Conservation (phyloP, 2,329 filamentous ascomycete genomes). For the Epichloe aotearoae region DNA sequence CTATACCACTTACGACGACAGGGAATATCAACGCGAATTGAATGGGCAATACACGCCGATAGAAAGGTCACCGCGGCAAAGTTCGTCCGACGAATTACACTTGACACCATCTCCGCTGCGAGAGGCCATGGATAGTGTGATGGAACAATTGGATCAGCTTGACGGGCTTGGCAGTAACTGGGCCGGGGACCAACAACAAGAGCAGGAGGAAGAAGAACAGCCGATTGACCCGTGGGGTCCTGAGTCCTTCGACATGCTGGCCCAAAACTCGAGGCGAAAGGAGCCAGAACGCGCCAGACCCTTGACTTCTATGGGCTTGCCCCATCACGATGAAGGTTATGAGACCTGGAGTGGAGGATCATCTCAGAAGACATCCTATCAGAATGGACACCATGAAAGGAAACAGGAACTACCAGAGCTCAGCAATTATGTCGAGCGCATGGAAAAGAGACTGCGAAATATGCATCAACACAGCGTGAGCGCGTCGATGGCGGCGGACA, state of each 20-base stretch:
- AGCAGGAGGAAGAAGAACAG: slow-evolving; percentile 33
- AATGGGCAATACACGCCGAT: slow-evolving; percentile 37
- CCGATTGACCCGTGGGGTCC: slow-evolving; percentile 75
- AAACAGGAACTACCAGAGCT: slow-evolving; percentile 54
- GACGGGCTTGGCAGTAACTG: slow-evolving; percentile 36
- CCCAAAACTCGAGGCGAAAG: slow-evolving; percentile 15
- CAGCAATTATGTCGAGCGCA: slow-evolving; percentile 77
- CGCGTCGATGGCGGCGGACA: slow-evolving; percentile 5
- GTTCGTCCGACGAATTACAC: slow-evolving; percentile 52
- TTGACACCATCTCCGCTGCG: slow-evolving; percentile 83
- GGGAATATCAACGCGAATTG: slow-evolving; percentile 9
- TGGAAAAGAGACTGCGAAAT: slow-evolving; percentile 69
- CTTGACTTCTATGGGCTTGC: slow-evolving; percentile 62
- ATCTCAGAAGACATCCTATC: slow-evolving; percentile 32
- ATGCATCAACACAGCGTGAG: slow-evolving; percentile 51
- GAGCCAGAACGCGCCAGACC: slow-evolving; percentile 28
- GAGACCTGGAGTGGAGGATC: slow-evolving; percentile 45
- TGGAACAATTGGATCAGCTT: slow-evolving; percentile 87
- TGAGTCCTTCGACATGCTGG: slow-evolving; percentile 59
- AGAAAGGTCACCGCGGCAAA: slow-evolving; percentile 49
- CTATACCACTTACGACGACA: slow-evolving; percentile 27
- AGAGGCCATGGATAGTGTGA: slow-evolving; percentile 96
- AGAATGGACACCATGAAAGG: slow-evolving; percentile 28
- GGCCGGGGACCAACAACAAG: slow-evolving; percentile 24
- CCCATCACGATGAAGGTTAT: slow-evolving; percentile 46